Evolutionary conservation across 352 stramenopile species (phyloP).

Genomic region (Plasmopara muralis): DNA sequence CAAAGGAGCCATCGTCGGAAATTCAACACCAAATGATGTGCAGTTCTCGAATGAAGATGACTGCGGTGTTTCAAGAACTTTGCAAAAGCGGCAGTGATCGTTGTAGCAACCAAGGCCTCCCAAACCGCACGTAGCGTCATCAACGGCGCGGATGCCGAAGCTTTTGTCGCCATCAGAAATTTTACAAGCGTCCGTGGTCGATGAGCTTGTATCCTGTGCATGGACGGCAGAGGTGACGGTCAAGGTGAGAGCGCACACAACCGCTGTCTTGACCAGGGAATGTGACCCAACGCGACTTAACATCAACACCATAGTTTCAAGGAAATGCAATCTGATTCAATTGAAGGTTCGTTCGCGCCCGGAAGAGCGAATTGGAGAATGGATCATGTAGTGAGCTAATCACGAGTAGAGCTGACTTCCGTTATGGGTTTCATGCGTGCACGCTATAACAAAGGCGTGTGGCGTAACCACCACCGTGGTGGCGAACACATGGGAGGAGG

Average conservation of each 20-base stretch:
- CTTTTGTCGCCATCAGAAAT: constrained; percentile 29
- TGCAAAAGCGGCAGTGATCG: constrained; percentile 35
- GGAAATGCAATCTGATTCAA: constrained; percentile 1
- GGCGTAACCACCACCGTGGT: constrained; percentile 1
- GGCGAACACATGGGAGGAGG: constrained; percentile 5
- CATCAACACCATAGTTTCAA: constrained; percentile 24
- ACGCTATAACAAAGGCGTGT: no score
- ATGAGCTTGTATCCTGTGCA: constrained; percentile 9
- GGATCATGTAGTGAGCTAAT: not conserved
- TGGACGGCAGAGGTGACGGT: constrained; percentile 9
- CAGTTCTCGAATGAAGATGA: constrained; percentile 31
- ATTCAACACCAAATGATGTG: constrained; percentile 14
- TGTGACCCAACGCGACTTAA: constrained; percentile 13
- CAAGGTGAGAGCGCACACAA: constrained; percentile 22
- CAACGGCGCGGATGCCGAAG: constrained; percentile 27
- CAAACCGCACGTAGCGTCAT: constrained; percentile 20
- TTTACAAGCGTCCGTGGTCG: constrained; percentile 10
- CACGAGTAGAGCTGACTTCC: constrained; percentile 8
- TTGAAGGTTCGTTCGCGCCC: not conserved
- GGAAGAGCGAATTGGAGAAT: constrained; percentile 19
- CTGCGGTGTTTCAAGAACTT: constrained; percentile 24
- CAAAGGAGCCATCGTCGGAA: constrained; percentile 18
- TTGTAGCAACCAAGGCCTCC: constrained; percentile 40
- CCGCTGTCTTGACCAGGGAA: constrained; percentile 20
- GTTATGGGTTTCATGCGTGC: constrained; percentile 8